Conservation (phyloP, 1,284 basidiomycete species). For the Microbotryum lychnidis-dioicae region DNA sequence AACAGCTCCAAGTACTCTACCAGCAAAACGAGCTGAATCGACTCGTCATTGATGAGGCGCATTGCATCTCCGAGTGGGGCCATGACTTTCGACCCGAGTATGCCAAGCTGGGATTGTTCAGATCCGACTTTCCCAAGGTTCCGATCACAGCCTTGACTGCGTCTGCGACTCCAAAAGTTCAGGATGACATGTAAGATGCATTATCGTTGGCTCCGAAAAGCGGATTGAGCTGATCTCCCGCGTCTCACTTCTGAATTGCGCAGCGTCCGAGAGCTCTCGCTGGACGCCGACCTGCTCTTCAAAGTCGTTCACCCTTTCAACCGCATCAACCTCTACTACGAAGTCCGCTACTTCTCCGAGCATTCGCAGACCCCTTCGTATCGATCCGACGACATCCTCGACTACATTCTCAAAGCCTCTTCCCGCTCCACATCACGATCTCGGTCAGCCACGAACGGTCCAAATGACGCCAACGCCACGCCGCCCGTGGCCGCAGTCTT, state of each 20-base stretch:
- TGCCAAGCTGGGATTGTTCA: constrained; percentile 59
- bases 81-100: constrained; percentile 48
- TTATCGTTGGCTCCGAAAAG: background rate
- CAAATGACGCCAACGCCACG: constrained; percentile 27
- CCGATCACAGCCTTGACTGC: constrained; percentile 80
- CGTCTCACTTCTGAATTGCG: background rate
- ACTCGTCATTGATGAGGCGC: constrained; percentile 67
- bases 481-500: too few relatives aligned
- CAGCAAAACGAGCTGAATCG: constrained; percentile 54
- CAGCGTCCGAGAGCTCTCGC: constrained; percentile 35
- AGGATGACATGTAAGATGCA: constrained; percentile 52
- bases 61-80: constrained; percentile 17
- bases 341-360: constrained; percentile 57
- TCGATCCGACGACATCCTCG: constrained; percentile 56
- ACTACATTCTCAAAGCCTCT: constrained; percentile 54
- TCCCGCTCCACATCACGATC: background rate
- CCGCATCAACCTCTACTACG: constrained; percentile 69
- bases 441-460: constrained; percentile 45
- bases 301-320: constrained; percentile 70
- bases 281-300: constrained; percentile 52
- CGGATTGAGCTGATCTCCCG: background rate
- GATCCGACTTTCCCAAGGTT: constrained; percentile 57
- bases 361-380: background rate
- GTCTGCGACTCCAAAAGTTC: constrained; percentile 57
- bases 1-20: constrained; percentile 50